A percentile compares a stretch with the other conserved stretches of the same genome.
Conservation (phyloP, 495 filamentous ascomycete species). For the Neurospora sp. region DNA sequence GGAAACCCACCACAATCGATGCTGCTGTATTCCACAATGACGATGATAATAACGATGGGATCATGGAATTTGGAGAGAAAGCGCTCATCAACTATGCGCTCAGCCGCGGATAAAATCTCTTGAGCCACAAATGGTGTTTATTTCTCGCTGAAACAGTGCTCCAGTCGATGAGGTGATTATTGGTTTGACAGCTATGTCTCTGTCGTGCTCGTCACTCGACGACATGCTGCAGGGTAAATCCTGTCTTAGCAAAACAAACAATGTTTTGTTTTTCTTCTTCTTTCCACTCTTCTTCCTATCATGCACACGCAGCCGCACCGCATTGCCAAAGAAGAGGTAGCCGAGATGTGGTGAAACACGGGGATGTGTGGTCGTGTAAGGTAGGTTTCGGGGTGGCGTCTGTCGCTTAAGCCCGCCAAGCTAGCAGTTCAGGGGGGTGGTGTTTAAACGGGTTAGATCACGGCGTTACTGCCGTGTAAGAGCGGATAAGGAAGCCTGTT, state of each 20-base stretch:
- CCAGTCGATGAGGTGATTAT: neutral
- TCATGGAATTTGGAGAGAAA: neutral
- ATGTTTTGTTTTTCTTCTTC: neutral
- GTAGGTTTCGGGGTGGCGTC: neutral
- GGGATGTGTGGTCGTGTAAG: neutral
- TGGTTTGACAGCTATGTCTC: neutral
- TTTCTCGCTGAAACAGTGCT: neutral
- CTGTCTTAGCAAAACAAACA: neutral
- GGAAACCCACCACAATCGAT: neutral
- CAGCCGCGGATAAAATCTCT: neutral
- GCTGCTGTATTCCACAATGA: neutral
- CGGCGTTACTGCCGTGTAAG: neutral
- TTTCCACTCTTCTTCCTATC: neutral
- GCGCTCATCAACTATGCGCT: neutral
- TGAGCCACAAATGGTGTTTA: neutral
- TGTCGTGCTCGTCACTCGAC: neutral
- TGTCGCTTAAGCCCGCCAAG: neutral
- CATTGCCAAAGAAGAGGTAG: neutral
- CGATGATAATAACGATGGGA: neutral
- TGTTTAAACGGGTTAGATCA: neutral
- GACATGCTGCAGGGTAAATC: neutral
- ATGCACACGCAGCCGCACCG: neutral
- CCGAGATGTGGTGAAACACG: neutral
- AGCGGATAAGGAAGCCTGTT: neutral
- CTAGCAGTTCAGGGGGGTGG: neutral